Percentiles rank a stretch among this genome's conserved stretches.
These are phyloP conservation scores for Hemisphaericaspora xylanilytica DNA, from an alignment of 1,139 yeast species.

Conservation along the genomic window DNA sequence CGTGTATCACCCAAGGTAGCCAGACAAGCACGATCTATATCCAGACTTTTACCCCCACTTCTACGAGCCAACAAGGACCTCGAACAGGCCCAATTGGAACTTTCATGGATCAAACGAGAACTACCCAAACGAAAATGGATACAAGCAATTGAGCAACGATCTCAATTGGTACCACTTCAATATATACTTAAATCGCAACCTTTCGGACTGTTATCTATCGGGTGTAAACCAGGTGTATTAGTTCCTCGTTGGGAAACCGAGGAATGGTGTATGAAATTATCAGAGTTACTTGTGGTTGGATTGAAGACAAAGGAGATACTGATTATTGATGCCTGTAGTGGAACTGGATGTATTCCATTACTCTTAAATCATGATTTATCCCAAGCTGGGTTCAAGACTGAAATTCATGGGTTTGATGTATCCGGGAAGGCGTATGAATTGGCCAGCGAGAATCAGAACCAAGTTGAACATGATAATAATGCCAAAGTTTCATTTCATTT, in stretches of 20 bases:
- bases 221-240: slow-evolving; percentile 63
- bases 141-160: slow-evolving; percentile 37
- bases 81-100: slow-evolving; percentile 33
- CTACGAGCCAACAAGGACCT: slow-evolving; percentile 31
- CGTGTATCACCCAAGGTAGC: slow-evolving; percentile 30
- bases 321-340: slow-evolving; percentile 79
- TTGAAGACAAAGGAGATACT: slow-evolving; percentile 12
- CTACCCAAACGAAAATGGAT: slow-evolving; percentile 36
- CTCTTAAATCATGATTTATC: slow-evolving; percentile 37
- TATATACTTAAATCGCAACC: slow-evolving; percentile 86
- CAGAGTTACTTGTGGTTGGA: slow-evolving; percentile 20
- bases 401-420: slow-evolving; percentile 57
- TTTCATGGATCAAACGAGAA: slow-evolving; percentile 42
- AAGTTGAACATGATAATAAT: slow-evolving; percentile 2
- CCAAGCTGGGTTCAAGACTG: slow-evolving; percentile 12
- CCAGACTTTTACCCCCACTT: slow-evolving; percentile 33
- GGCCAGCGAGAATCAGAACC: slow-evolving; percentile 43
- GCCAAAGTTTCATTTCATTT: slow-evolving; percentile 18
- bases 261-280: slow-evolving; percentile 68
- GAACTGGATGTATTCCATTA: slow-evolving; percentile 85
- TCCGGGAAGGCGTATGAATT: slow-evolving; percentile 53
- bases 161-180: slow-evolving; percentile 65
- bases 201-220: slow-evolving; percentile 65
- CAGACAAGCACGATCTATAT: slow-evolving; percentile 25
- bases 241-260: slow-evolving; percentile 97